Evolutionary conservation across 257 asterid genomes (phyloP).

Genomic region (Solanum rostratum): DNA sequence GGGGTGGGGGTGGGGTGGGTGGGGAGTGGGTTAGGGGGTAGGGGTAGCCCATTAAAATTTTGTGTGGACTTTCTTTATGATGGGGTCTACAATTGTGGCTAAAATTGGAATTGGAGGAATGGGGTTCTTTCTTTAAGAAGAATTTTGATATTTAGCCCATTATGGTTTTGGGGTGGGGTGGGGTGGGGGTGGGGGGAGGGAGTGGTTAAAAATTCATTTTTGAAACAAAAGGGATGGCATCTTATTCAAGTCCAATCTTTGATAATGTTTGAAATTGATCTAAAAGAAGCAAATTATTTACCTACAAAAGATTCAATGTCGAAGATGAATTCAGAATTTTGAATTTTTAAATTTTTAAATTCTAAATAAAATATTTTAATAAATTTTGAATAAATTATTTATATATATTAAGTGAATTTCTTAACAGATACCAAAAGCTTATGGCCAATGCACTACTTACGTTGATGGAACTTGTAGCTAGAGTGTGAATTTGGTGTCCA

Average conservation of each 20-base stretch:
- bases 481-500: too few species aligned
- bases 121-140: background rate
- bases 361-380: background rate
- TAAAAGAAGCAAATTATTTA: background rate
- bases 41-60: background rate
- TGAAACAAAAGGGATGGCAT: background rate
- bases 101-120: background rate
- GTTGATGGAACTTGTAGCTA: too few species aligned
- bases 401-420: background rate
- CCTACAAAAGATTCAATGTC: too few species aligned
- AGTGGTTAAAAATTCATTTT: background rate
- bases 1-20: too few species aligned
- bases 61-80: background rate
- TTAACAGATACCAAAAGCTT: background rate
- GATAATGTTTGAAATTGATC: background rate
- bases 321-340: rapidly evolving
- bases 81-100: background rate
- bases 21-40: background rate
- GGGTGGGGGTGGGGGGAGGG: background rate
- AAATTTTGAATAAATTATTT: background rate
- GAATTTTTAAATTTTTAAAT: too few species aligned
- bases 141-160: background rate
- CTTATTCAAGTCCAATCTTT: background rate
- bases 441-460: too few species aligned
- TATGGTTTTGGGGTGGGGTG: too few species aligned